Evolutionary conservation across 2,329 filamentous ascomycete genomes (phyloP), one percentile per base, ranked within the genome.

Genomic region (Neofusicoccum laricinum): DNA sequence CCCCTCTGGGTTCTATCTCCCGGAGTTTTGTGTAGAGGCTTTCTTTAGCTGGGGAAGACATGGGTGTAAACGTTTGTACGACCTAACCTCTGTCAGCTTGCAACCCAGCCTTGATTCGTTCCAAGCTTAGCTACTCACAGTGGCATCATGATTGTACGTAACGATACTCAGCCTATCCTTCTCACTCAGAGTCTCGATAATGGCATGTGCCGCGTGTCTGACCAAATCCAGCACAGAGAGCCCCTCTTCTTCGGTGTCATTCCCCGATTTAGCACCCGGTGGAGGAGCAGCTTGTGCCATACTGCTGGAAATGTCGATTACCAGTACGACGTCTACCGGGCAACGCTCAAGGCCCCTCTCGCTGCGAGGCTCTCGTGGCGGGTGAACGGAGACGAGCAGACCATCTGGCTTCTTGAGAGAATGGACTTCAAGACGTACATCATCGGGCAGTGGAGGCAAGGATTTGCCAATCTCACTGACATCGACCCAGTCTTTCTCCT

Each of bases 291-390:
- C 0, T 65, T 61, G 0, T 65, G 25, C 58, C 86, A 88, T 89
- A 73, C 85, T 87, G 0, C 77, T 79, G 0, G 86, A 88, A 14
- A 87, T 79, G 69, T 88, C 86, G 62, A 88, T 86, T 15, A 85
- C 85, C 2, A 88, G 78, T 2, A 87, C 85, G 36, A 88, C 83
- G 66, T 88, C 86, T 70, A 84, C 86, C 1, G 85, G 81, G 0
- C 83, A 77, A 63, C 73, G 74, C 5, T 65, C 61, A 21, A 68
- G 64, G n/a, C 65, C 57, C 3, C 32, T 65, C 32, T 25, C 63
- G 53, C 21, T 17, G 81, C 81, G 25, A 30, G 25, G 25, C 25
- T 30, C 6, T 71, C 62, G 2, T 46, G 83, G 84, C 0, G 83
- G 81, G 4, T 78, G 71, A 11, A 86, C 72, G 51, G 78, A 81